A percentile compares a stretch with the other conserved stretches of the same genome.
phyloP scores from a whole-genome alignment of 78 protist species.

The Dictyostelium discoideum region DNA sequence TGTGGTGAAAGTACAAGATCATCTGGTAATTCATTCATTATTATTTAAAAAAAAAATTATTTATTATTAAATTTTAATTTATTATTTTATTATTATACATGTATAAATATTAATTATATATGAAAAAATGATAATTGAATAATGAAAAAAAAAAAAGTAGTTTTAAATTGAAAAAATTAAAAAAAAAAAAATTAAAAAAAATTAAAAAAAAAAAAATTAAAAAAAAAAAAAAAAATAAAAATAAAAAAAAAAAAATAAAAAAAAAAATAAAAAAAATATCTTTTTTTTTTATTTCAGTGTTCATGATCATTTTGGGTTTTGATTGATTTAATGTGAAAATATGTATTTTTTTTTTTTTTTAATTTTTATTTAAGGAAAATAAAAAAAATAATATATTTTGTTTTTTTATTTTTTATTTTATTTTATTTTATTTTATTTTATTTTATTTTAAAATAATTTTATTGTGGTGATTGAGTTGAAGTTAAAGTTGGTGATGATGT shows the following conservation, averaged over 20 bases:
- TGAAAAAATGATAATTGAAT: neutral
- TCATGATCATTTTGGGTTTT: too few relatives aligned
- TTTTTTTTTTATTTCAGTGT: too few relatives aligned
- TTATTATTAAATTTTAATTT: neutral
- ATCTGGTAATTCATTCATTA: constrained; percentile 76
- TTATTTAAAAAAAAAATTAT: neutral
- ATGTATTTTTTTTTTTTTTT: too few relatives aligned
- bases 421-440: neutral
- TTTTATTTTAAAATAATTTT: neutral
- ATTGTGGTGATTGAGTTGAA: constrained; percentile 1
- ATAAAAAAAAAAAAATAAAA: too few relatives aligned
- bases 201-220: neutral
- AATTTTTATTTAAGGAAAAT: too few relatives aligned
- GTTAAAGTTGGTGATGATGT: neutral
- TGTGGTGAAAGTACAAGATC: constrained; percentile 42
- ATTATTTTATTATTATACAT: neutral
- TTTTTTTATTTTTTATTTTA: neutral
- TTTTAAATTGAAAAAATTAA: neutral
- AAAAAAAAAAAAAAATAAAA: neutral
- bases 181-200: neutral
- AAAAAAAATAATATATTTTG: too few relatives aligned
- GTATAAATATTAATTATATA: neutral
- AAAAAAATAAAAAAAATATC: too few relatives aligned
- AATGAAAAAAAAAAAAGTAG: neutral
- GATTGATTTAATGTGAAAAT: too few relatives aligned